A percentile compares a stretch with the other conserved stretches of the same genome.
phyloP scores from a whole-genome alignment of 2,329 filamentous ascomycete genomes.

The Exophiala sp. region DNA sequence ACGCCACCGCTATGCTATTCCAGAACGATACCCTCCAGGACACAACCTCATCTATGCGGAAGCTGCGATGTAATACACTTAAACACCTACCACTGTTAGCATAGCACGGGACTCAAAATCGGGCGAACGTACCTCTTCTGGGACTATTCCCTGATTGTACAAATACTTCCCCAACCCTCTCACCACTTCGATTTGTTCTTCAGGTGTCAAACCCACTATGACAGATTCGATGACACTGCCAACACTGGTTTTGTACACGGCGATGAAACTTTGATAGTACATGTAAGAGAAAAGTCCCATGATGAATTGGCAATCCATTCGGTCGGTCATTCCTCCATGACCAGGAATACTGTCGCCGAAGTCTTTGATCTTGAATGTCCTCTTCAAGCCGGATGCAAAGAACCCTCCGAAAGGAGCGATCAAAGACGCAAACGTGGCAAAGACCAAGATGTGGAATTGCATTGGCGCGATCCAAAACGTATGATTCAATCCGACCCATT shows the following conservation, averaged over 20 bases:
- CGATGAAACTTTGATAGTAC: slow-evolving; percentile 98
- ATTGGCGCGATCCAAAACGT: slow-evolving; percentile 79
- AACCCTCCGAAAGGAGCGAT: slow-evolving; percentile 98
- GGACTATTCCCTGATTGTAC: slow-evolving; percentile 60
- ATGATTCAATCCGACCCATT: slow-evolving; percentile 67
- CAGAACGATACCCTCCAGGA: slow-evolving; percentile 4
- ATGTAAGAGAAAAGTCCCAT: slow-evolving; percentile 99
- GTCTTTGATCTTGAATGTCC: slow-evolving; percentile 99
- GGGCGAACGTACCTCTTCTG: slow-evolving; percentile 46
- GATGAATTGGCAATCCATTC: slow-evolving; percentile 99
- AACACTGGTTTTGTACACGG: slow-evolving; percentile 77
- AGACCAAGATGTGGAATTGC: slow-evolving; percentile 85
- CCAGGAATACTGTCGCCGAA: slow-evolving; percentile 98
- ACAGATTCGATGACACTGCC: slow-evolving; percentile 86
- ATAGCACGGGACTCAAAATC: not conserved
- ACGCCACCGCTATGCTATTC: slow-evolving; percentile 21
- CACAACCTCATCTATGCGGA: slow-evolving; percentile 13
- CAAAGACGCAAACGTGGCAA: slow-evolving; percentile 90
- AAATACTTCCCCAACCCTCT: slow-evolving; percentile 61
- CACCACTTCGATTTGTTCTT: slow-evolving; percentile 83
- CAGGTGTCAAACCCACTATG: slow-evolving; percentile 79
- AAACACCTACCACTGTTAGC: slow-evolving; percentile 20
- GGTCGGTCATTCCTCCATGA: slow-evolving; percentile 95
- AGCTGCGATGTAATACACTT: slow-evolving; percentile 17
- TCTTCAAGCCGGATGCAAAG: slow-evolving; percentile 95